Conservation (phyloP, 176 grass and related monocot genomes). For the Avena eriantha region DNA sequence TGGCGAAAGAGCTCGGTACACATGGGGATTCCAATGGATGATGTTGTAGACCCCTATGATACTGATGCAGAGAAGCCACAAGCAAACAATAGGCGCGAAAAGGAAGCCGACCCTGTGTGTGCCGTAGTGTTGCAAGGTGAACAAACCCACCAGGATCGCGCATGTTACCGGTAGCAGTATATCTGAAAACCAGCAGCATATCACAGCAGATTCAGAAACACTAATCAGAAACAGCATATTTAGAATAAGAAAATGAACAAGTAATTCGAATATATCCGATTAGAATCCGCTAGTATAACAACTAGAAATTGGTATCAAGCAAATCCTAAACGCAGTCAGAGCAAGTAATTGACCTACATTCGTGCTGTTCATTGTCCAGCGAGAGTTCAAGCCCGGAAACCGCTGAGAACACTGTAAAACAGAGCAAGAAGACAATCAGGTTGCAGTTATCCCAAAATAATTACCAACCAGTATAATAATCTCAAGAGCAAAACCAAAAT, state of each 20-base stretch:
- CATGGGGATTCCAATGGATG: slow-evolving; percentile 79
- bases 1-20: slow-evolving; percentile 78
- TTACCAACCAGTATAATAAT: too few species aligned
- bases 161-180: slow-evolving; percentile 85
- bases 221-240: background rate
- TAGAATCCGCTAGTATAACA: background rate
- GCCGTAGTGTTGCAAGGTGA: slow-evolving; percentile 85
- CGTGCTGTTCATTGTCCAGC: slow-evolving; percentile 69
- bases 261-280: background rate
- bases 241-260: slow-evolving; percentile 13
- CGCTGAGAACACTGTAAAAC: slow-evolving; percentile 73
- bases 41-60: slow-evolving; percentile 89
- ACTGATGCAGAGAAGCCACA: slow-evolving; percentile 91
- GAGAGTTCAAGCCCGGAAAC: slow-evolving; percentile 87
- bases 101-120: slow-evolving; percentile 83
- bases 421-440: slow-evolving; percentile 21
- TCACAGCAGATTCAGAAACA: background rate
- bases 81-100: slow-evolving; percentile 74
- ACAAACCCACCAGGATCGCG: slow-evolving; percentile 77
- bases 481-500: slow-evolving; percentile 32
- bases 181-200: slow-evolving; percentile 61
- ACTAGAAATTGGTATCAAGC: background rate
- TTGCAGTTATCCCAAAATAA: too few species aligned
- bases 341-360: slow-evolving; percentile 67
- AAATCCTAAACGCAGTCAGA: background rate